These are phyloP conservation scores for Exophiala lecanii-corni DNA, from an alignment of 2,329 filamentous ascomycete genomes.

Conservation along the genomic window DNA sequence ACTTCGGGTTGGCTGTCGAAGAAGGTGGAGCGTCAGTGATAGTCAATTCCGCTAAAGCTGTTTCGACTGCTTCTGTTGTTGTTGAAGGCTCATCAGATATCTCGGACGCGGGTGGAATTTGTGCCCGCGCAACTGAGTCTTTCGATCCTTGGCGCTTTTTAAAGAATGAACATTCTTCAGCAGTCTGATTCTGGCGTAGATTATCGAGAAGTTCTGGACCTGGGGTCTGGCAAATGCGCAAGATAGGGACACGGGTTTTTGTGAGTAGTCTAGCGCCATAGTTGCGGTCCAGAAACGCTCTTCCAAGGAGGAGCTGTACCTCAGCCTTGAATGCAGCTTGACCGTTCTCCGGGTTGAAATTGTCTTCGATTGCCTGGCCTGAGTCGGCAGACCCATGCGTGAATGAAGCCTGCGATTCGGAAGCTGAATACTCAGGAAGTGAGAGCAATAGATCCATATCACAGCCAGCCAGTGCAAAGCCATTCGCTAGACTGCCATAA, in stretches of 20 bases:
- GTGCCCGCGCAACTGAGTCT: not conserved
- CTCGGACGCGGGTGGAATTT: not conserved
- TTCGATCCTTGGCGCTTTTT: not conserved
- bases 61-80: constrained; percentile 7
- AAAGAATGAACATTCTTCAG: constrained; percentile 15
- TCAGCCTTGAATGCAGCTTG: constrained; percentile 13
- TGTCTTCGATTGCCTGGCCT: not conserved
- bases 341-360: constrained; percentile 4
- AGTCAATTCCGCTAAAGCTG: constrained; percentile 11
- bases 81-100: not conserved
- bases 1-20: constrained; percentile 28
- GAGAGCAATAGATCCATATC: constrained; percentile 86
- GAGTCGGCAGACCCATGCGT: not conserved
- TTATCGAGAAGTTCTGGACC: constrained; percentile 55
- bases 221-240: constrained; percentile 77
- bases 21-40: constrained; percentile 17
- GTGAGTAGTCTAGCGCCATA: constrained; percentile 73
- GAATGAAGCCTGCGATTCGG: not conserved
- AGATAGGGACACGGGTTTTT: constrained; percentile 76
- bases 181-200: constrained; percentile 56
- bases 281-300: constrained; percentile 64
- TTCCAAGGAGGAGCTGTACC: constrained; percentile 66
- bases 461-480: constrained; percentile 81
- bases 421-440: constrained; percentile 45
- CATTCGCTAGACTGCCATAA: constrained; percentile 78